Conservation (phyloP, 371 early-diverging fungal species). For the Rhizomucor pusillus region DNA sequence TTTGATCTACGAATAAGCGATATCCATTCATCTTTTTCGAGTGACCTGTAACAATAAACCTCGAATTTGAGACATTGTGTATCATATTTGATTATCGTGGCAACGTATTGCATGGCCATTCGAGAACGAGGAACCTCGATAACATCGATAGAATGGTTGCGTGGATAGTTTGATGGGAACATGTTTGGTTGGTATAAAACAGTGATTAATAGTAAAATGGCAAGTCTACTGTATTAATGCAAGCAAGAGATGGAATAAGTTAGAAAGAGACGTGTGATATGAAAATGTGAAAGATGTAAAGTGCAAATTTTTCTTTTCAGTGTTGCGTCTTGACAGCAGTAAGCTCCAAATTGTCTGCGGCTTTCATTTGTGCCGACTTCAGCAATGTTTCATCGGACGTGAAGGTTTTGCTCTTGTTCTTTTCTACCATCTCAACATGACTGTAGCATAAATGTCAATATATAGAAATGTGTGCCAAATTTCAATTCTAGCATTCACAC, state of each 20-base stretch:
- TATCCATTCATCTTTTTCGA: background rate
- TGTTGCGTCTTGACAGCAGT: constrained; percentile 9
- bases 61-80: too few relatives aligned
- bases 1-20: constrained; percentile 77
- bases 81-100: too few relatives aligned
- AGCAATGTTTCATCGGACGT: constrained; percentile 6
- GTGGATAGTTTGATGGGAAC: too few relatives aligned
- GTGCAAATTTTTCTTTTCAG: background rate
- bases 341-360: constrained; percentile 1
- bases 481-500: background rate
- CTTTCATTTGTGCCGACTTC: background rate
- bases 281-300: background rate
- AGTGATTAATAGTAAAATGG: too few relatives aligned
- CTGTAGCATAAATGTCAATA: constrained; percentile 1
- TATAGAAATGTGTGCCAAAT: background rate
- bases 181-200: too few relatives aligned
- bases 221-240: background rate
- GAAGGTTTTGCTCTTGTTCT: constrained; percentile 10
- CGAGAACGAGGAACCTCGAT: too few relatives aligned
- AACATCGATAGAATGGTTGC: too few relatives aligned
- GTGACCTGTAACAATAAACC: background rate
- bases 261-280: background rate
- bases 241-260: background rate
- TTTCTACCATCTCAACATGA: constrained; percentile 11
- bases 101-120: too few relatives aligned